phyloP scores from a whole-genome alignment of 1,139 yeast species.

The Yamadazyma jaroonii region DNA sequence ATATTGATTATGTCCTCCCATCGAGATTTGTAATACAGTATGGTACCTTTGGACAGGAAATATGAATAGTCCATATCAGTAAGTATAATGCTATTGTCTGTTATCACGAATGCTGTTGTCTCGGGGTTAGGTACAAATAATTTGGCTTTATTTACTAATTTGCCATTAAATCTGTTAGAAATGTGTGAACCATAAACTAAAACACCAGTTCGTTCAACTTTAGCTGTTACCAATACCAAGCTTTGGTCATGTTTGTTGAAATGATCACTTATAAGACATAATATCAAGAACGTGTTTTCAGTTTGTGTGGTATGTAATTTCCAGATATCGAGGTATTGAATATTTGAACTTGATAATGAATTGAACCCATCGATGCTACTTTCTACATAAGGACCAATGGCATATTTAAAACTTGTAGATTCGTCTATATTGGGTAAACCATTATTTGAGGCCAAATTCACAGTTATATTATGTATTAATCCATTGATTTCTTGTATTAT shows the following conservation, averaged over 20 bases:
- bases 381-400: constrained; percentile 28
- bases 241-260: constrained; percentile 16
- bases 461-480: constrained; percentile 30
- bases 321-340: constrained; percentile 56
- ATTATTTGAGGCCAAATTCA: constrained; percentile 30
- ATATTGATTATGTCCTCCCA: constrained; percentile 80
- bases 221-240: constrained; percentile 54
- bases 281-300: constrained; percentile 44
- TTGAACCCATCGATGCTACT: constrained; percentile 38
- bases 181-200: constrained; percentile 61
- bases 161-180: constrained; percentile 33
- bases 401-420: constrained; percentile 26
- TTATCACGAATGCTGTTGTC: constrained; percentile 60
- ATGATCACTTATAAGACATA: constrained; percentile 33
- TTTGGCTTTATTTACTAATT: constrained; percentile 37
- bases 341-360: constrained; percentile 30
- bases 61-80: constrained; percentile 56
- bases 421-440: constrained; percentile 28
- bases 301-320: constrained; percentile 23
- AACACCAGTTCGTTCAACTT: constrained; percentile 52
- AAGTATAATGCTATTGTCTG: constrained; percentile 61
- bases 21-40: constrained; percentile 50
- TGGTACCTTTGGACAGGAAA: constrained; percentile 22
- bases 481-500: constrained; percentile 49
- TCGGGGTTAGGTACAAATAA: constrained; percentile 61